A percentile compares a stretch with the other conserved stretches of the same genome.
These are phyloP conservation scores for Boletus reticuloceps DNA, from an alignment of 768 basidiomycete species.

Conservation along the genomic window DNA sequence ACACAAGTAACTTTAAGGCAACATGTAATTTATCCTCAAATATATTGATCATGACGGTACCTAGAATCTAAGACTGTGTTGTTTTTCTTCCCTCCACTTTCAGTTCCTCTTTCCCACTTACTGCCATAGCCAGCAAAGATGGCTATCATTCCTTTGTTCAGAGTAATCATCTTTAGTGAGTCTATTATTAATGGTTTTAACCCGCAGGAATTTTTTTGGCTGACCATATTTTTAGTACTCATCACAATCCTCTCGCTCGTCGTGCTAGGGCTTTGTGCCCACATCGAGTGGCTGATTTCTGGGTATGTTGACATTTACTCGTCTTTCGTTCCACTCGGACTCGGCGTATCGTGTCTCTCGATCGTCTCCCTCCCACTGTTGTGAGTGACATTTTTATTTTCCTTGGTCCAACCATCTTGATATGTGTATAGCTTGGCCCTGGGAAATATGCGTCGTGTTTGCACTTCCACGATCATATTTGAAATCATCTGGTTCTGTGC, in stretches of 20 bases:
- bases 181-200: neutral
- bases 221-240: slow-evolving; percentile 9
- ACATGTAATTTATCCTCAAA: no score
- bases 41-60: neutral
- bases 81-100: neutral
- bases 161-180: slow-evolving; percentile 23
- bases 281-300: slow-evolving; percentile 11
- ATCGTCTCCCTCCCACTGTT: slow-evolving; percentile 21
- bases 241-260: slow-evolving; percentile 14
- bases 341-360: slow-evolving; percentile 15
- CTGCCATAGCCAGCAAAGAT: slow-evolving; percentile 6
- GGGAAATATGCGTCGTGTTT: slow-evolving; percentile 4
- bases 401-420: neutral
- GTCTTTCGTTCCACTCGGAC: slow-evolving; percentile 17
- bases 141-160: slow-evolving; percentile 26
- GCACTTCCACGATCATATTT: slow-evolving; percentile 24
- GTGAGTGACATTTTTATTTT: slow-evolving; percentile 12
- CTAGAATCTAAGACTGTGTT: neutral
- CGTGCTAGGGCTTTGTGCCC: slow-evolving; percentile 22
- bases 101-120: neutral
- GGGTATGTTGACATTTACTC: neutral
- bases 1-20: no score
- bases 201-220: neutral
- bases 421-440: slow-evolving; percentile 15
- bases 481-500: slow-evolving; percentile 27